Percentiles rank a stretch among this genome's conserved stretches.
Conservation (phyloP, 2,329 filamentous ascomycete species). For the Ophiostoma sp. region DNA sequence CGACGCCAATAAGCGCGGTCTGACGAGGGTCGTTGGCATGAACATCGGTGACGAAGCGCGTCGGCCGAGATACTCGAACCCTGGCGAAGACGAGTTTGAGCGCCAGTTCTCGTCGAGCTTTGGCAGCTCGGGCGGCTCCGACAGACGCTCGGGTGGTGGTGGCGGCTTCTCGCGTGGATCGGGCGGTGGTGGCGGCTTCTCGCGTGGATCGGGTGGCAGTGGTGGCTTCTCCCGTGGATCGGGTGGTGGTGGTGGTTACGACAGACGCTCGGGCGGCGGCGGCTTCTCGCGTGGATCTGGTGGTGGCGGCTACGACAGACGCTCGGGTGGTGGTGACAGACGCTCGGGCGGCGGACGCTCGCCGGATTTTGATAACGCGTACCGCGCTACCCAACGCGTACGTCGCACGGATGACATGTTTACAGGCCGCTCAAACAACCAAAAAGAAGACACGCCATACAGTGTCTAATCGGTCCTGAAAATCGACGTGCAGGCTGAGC, state of each 20-base stretch:
- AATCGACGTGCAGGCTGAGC: not conserved
- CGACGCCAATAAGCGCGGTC: slow-evolving; percentile 33
- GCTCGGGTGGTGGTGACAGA: not conserved
- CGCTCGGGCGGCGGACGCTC: too few relatives aligned
- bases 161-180: not conserved
- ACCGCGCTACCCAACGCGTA: too few relatives aligned
- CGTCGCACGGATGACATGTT: too few relatives aligned
- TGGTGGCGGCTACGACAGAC: not conserved
- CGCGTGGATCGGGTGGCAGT: not conserved
- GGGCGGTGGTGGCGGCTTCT: not conserved
- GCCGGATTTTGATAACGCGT: too few relatives aligned
- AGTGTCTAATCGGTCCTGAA: not conserved
- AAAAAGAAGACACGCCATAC: too few relatives aligned
- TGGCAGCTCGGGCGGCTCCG: not conserved
- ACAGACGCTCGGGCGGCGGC: not conserved
- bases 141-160: not conserved
- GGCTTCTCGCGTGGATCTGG: not conserved
- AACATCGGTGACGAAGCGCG: not conserved
- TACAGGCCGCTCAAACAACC: too few relatives aligned
- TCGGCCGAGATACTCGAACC: not conserved
- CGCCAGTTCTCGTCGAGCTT: not conserved
- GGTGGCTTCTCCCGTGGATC: not conserved
- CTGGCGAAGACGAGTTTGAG: not conserved
- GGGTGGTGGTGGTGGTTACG: not conserved
- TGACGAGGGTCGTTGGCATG: slow-evolving; percentile 24